Conservation (phyloP, 495 filamentous ascomycete genomes). For the Hypoxylon lienhwacheense region DNA sequence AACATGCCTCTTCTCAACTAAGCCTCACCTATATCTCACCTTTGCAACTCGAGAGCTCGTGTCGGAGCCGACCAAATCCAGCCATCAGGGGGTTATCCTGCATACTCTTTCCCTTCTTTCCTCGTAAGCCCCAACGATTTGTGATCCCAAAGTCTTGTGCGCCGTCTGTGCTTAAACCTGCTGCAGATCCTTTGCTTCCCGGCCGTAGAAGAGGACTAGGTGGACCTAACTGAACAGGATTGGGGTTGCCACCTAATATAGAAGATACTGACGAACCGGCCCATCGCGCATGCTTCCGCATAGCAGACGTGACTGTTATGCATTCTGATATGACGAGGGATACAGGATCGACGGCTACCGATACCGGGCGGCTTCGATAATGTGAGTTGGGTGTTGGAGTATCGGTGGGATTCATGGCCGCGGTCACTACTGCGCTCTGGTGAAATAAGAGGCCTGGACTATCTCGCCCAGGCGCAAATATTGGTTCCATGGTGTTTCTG, state of each 20-base stretch:
- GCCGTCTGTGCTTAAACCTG: slow-evolving; percentile 33
- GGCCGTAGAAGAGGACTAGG: slow-evolving; percentile 43
- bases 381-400: slow-evolving; percentile 41
- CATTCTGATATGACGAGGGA: slow-evolving; percentile 98
- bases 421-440: slow-evolving; percentile 17
- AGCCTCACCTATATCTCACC: slow-evolving; percentile 47
- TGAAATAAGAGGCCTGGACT: slow-evolving; percentile 15
- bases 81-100: slow-evolving; percentile 97
- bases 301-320: slow-evolving; percentile 94
- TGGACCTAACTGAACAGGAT: slow-evolving; percentile 52
- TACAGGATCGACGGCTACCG: slow-evolving; percentile 91
- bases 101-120: slow-evolving; percentile 97
- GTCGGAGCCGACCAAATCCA: slow-evolving; percentile 86
- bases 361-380: slow-evolving; percentile 54
- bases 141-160: slow-evolving; percentile 48
- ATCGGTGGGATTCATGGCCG: slow-evolving; percentile 15
- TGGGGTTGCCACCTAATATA: slow-evolving; percentile 81
- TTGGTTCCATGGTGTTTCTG: slow-evolving; percentile 42
- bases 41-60: slow-evolving; percentile 88
- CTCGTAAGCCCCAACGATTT: slow-evolving; percentile 83
- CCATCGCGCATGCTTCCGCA: slow-evolving; percentile 97
- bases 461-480: slow-evolving; percentile 28
- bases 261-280: slow-evolving; percentile 95
- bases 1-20: slow-evolving; percentile 8
- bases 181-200: slow-evolving; percentile 36